Base-by-base conservation (phyloP, 2,329 filamentous ascomycete genomes). In the Metarhizium guizhouense region DNA sequence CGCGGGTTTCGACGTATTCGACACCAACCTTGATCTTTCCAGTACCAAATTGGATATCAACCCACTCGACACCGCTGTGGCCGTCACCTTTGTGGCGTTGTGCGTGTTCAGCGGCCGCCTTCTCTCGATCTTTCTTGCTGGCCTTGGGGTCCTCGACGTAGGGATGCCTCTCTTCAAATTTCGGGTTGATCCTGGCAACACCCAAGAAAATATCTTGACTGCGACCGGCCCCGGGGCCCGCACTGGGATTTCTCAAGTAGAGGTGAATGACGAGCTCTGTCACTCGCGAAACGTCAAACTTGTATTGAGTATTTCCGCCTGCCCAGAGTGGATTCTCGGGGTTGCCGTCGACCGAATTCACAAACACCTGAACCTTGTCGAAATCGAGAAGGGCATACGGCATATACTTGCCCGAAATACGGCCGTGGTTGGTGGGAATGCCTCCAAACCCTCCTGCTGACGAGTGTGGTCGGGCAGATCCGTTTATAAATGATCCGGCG, bases 281-380 rank as follows among this genome's bases (percentile, higher is more conserved):
- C 53, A 91, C 88, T 66, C 94, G 83, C 55, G 94, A 97, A 59
- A 99, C 94, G 77, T 99, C 94, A 71, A 99, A 99, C 75, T 99
- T 99, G 82, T 96, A 99, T 67, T 95, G 91, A n/a, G 94, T 99
- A 72, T 93, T 97, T 68, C 93, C 90, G 59, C 94, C 94, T 3
- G 93, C 92, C 91, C 94, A 99, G 0, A 96, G 77, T 0, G 94
- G 94, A 70, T 95, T 95, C 72, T 96, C 91, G 10, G 94, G 93
- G 50, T 84, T 92, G 56, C 94, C 94, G 52, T 94, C 94, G 47
- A 97, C 93, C 11, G 94, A 91, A 74, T 96, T 96, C 73, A 97
- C 91, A 70, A 99, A 97, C 56, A 97, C 90, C 72, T 99, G 94
- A 61, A 96, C 87, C 78, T 99, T 99, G 76, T 99, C 94, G 73